A percentile compares a stretch with the other conserved stretches of the same genome.
Evolutionary conservation across 2,329 filamentous ascomycete genomes (phyloP).

Genomic region (Fusarium graminum): DNA sequence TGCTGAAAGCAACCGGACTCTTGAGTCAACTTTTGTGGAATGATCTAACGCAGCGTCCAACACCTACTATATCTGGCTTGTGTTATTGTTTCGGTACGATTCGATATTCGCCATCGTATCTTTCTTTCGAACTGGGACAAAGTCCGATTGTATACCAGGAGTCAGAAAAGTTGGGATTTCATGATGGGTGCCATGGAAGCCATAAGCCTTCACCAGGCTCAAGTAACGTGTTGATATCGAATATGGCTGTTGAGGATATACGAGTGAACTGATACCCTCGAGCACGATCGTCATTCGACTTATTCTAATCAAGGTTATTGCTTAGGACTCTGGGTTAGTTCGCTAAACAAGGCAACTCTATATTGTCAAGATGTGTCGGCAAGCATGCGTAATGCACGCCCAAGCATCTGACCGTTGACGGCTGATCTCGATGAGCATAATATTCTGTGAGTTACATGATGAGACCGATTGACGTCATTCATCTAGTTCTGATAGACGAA

Average conservation of each 20-base stretch:
- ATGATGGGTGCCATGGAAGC: background rate
- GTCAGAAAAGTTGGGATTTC: background rate
- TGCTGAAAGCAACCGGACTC: slow-evolving; percentile 1
- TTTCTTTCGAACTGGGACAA: too few species aligned
- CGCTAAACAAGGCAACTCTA: background rate
- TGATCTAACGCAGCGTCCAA: background rate
- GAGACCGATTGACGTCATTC: slow-evolving; percentile 14
- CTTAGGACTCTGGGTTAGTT: slow-evolving; percentile 1
- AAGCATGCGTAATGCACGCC: background rate
- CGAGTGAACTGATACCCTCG: background rate
- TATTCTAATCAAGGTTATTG: background rate
- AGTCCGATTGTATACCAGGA: background rate
- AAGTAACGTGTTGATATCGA: background rate
- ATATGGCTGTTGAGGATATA: background rate
- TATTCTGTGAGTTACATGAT: slow-evolving; percentile 33
- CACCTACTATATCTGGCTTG: background rate
- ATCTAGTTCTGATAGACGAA: background rate
- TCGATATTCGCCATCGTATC: too few species aligned
- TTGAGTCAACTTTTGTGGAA: background rate
- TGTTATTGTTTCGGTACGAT: background rate
- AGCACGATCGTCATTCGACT: background rate
- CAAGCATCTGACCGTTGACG: background rate
- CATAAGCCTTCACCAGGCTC: background rate
- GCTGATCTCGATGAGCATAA: slow-evolving; percentile 11
- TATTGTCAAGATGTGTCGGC: background rate